Percentiles rank a stretch among this genome's conserved stretches.
phyloP scores from a whole-genome alignment of 805 yeast species.

The Millerozyma miso region DNA sequence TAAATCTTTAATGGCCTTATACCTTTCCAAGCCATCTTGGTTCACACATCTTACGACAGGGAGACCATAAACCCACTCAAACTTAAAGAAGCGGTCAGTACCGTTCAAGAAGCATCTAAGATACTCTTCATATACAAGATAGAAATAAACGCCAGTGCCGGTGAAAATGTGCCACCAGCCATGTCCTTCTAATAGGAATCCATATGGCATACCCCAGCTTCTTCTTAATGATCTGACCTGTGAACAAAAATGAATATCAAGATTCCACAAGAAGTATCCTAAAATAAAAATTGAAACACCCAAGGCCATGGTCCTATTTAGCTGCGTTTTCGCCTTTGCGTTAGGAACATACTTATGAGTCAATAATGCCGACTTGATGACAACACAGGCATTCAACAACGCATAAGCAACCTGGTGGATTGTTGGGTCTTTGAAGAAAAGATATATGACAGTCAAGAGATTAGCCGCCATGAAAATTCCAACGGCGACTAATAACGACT shows the following conservation, averaged over 20 bases:
- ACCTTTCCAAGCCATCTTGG: slow-evolving; percentile 19
- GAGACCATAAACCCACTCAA: slow-evolving; percentile 56
- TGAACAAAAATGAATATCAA: slow-evolving; percentile 77
- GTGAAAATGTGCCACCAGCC: slow-evolving; percentile 97
- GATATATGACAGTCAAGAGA: slow-evolving; percentile 64
- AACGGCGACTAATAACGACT: slow-evolving; percentile 42
- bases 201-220: slow-evolving; percentile 73
- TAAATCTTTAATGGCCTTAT: slow-evolving; percentile 14
- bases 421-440: slow-evolving; percentile 74
- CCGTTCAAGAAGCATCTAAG: slow-evolving; percentile 64
- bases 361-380: slow-evolving; percentile 53
- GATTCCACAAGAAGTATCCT: slow-evolving; percentile 85
- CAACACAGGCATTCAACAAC: slow-evolving; percentile 66
- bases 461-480: slow-evolving; percentile 52
- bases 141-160: slow-evolving; percentile 83
- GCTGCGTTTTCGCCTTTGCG: slow-evolving; percentile 37
- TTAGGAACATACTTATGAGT: slow-evolving; percentile 53
- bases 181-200: slow-evolving; percentile 83
- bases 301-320: slow-evolving; percentile 51
- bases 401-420: slow-evolving; percentile 89
- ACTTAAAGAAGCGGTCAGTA: slow-evolving; percentile 49
- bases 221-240: slow-evolving; percentile 58
- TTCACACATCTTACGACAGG: slow-evolving; percentile 44
- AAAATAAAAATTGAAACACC: slow-evolving; percentile 62
- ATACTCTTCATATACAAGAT: slow-evolving; percentile 74